These are phyloP conservation scores for Populus alba DNA, from an alignment of 345 rosid species.

Conservation along the genomic window DNA sequence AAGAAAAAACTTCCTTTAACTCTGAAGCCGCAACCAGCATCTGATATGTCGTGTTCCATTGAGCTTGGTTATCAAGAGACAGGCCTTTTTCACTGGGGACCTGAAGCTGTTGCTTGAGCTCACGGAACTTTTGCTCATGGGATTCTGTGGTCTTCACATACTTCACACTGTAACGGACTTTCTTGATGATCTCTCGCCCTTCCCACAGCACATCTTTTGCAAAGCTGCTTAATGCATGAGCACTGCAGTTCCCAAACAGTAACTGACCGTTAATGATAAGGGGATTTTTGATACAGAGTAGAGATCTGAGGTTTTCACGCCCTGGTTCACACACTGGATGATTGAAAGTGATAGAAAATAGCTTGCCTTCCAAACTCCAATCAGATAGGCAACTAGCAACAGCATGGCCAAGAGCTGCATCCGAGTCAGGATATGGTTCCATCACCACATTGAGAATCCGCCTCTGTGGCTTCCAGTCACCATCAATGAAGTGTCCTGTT, in stretches of 20 bases:
- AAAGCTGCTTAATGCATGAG: conserved; percentile 49
- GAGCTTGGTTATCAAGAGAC: conserved; percentile 63
- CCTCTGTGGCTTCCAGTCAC: conserved; percentile 74
- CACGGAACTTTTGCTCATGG: conserved; percentile 79
- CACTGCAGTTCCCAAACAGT: conserved; percentile 63
- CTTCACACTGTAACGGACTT: conserved; percentile 75
- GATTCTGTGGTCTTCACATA: conserved; percentile 81
- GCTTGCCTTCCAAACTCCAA: conserved; percentile 76
- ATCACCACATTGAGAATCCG: conserved; percentile 74
- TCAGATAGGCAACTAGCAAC: conserved; percentile 79
- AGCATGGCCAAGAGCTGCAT: conserved; percentile 64
- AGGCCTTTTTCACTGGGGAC: conserved; percentile 71
- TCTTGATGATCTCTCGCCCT: conserved; percentile 58
- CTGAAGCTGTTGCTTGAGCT: conserved; percentile 84
- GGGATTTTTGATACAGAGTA: conserved; percentile 65
- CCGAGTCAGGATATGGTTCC: conserved; percentile 80
- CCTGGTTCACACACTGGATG: conserved; percentile 52
- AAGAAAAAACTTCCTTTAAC: conserved; percentile 80
- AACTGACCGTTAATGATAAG: conserved; percentile 77
- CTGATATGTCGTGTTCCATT: conserved; percentile 81
- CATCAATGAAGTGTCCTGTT: conserved; percentile 72
- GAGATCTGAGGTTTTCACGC: conserved; percentile 58
- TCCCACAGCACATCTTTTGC: conserved; percentile 58
- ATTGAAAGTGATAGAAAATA: conserved; percentile 68
- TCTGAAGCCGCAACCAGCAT: conserved; percentile 86